phyloP scores from a whole-genome alignment of 495 filamentous ascomycete genomes.

The Neohortaea acidophila region DNA sequence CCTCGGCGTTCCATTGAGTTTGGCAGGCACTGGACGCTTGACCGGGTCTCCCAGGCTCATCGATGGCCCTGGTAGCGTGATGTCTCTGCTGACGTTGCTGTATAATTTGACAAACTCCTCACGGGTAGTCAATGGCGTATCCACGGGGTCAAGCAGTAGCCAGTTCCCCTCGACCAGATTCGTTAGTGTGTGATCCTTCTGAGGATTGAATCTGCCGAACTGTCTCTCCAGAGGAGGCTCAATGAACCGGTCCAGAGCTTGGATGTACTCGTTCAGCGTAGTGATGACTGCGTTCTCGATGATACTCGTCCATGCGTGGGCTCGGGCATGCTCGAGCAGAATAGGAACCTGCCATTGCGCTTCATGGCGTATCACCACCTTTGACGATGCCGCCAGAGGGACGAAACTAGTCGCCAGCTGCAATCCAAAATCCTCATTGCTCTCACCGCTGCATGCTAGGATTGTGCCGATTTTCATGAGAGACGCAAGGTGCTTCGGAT shows the following conservation, averaged over 20 bases:
- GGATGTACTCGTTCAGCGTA: slow-evolving; percentile 22
- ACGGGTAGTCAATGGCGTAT: slow-evolving; percentile 13
- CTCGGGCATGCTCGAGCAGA: slow-evolving; percentile 20
- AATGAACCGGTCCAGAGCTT: slow-evolving; percentile 21
- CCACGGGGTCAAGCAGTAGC: slow-evolving; percentile 18
- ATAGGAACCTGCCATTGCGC: slow-evolving; percentile 29
- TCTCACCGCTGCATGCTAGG: slow-evolving; percentile 20
- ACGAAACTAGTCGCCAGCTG: slow-evolving; percentile 22
- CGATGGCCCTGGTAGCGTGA: neutral
- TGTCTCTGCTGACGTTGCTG: neutral
- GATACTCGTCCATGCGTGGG: slow-evolving; percentile 19
- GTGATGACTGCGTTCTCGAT: slow-evolving; percentile 22
- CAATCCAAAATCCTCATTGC: slow-evolving; percentile 19
- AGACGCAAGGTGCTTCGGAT: slow-evolving; percentile 29
- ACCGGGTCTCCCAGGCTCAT: slow-evolving; percentile 11
- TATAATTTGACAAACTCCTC: slow-evolving; percentile 13
- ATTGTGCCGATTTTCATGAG: slow-evolving; percentile 30
- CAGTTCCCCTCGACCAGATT: slow-evolving; percentile 26
- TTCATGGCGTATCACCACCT: slow-evolving; percentile 29
- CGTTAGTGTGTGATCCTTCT: slow-evolving; percentile 19
- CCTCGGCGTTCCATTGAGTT: neutral
- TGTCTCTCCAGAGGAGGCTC: slow-evolving; percentile 18
- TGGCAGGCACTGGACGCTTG: neutral
- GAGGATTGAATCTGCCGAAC: slow-evolving; percentile 21
- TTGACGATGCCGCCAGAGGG: slow-evolving; percentile 24